Conservation (phyloP, 495 filamentous ascomycete genomes). For the Paragyromitra xinjiangensis region DNA sequence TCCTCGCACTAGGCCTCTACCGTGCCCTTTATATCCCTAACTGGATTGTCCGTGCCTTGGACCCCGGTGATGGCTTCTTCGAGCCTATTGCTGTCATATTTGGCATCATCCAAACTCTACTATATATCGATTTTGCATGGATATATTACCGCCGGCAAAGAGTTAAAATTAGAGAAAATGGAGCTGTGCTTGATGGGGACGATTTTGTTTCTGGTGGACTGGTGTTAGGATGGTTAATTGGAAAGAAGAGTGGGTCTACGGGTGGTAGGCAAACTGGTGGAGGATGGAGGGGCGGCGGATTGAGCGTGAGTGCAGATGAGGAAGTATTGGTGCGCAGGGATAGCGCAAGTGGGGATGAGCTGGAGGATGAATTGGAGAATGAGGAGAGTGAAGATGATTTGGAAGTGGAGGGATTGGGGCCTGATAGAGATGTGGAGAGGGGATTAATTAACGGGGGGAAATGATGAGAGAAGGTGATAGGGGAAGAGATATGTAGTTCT, state of each 20-base stretch:
- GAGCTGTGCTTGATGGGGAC: slow-evolving; percentile 88
- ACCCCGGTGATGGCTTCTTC: slow-evolving; percentile 65
- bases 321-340: slow-evolving; percentile 46
- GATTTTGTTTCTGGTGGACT: slow-evolving; percentile 87
- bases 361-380: slow-evolving; percentile 43
- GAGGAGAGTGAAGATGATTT: slow-evolving; percentile 54
- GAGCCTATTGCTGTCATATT: slow-evolving; percentile 82
- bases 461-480: not conserved
- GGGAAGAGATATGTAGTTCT: not conserved
- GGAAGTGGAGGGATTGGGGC: slow-evolving; percentile 42
- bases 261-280: slow-evolving; percentile 42
- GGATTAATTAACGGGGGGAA: slow-evolving; percentile 38
- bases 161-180: slow-evolving; percentile 88
- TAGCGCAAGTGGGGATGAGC: slow-evolving; percentile 47
- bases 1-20: slow-evolving; percentile 87
- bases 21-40: slow-evolving; percentile 90
- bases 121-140: slow-evolving; percentile 96
- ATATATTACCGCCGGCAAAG: slow-evolving; percentile 93
- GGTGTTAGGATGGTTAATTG: slow-evolving; percentile 61
- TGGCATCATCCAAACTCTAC: slow-evolving; percentile 85
- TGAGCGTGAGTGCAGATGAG: slow-evolving; percentile 62
- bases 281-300: slow-evolving; percentile 58
- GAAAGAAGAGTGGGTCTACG: slow-evolving; percentile 38
- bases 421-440: slow-evolving; percentile 44
- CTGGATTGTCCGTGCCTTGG: slow-evolving; percentile 78